Percentiles rank a stretch among this genome's conserved stretches.
These are phyloP conservation scores for Dichotomopilus funicola DNA, from an alignment of 2,329 filamentous ascomycete species.

Conservation along the genomic window DNA sequence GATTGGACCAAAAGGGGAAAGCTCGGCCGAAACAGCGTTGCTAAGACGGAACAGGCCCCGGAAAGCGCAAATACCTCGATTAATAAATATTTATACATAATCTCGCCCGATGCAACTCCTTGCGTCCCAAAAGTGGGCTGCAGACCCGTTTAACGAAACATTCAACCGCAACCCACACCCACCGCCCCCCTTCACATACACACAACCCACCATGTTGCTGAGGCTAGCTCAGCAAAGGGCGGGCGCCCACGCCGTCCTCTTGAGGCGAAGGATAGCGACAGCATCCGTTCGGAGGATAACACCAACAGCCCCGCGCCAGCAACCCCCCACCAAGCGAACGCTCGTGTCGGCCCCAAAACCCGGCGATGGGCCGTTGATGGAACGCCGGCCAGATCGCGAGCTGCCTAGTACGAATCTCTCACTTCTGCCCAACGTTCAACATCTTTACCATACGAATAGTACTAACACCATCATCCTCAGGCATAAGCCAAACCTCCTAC, in stretches of 20 bases:
- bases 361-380: constrained; percentile 58
- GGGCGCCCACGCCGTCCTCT: constrained; percentile 18
- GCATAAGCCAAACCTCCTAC: constrained; percentile 40
- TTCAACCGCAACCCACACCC: background rate
- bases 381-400: constrained; percentile 58
- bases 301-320: background rate
- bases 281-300: background rate
- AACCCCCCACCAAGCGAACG: constrained; percentile 34
- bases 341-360: constrained; percentile 50
- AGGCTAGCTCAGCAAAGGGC: constrained; percentile 30
- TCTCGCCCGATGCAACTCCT: too few species aligned
- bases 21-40: too few species aligned
- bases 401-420: constrained; percentile 47
- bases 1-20: too few species aligned
- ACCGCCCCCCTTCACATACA: background rate
- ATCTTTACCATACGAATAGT: background rate
- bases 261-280: constrained; percentile 19
- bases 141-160: too few species aligned
- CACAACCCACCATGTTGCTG: constrained; percentile 28
- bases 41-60: too few species aligned
- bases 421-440: background rate
- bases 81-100: too few species aligned
- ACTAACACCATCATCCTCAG: constrained; percentile 24
- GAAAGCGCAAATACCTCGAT: too few species aligned
- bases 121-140: too few species aligned